Percentiles rank a stretch among this genome's conserved stretches.
phyloP scores from a whole-genome alignment of 1,284 basidiomycete species.

The Cutaneotrichosporon mucoides region DNA sequence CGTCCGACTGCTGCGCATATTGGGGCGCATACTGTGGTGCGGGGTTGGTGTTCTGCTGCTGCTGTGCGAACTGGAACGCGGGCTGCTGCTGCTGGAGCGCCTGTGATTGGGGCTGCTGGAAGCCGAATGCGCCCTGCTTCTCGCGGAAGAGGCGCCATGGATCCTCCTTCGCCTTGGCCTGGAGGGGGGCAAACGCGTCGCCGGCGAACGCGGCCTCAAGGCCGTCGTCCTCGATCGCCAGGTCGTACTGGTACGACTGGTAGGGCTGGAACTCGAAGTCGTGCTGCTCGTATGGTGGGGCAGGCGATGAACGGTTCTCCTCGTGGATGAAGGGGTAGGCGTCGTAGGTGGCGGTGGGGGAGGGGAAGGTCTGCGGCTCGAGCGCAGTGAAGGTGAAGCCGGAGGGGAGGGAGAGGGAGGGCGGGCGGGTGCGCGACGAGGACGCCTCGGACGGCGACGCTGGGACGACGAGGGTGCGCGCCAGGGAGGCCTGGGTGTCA shows the following conservation, averaged over 20 bases:
- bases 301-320: background rate
- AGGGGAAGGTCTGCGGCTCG: constrained; percentile 11
- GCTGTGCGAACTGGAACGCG: background rate
- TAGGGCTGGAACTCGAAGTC: background rate
- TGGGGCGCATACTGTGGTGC: background rate
- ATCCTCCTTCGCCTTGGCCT: background rate
- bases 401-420: constrained; percentile 2
- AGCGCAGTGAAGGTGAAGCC: background rate
- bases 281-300: background rate
- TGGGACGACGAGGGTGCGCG: constrained; percentile 17
- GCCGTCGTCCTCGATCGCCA: constrained; percentile 9
- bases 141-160: background rate
- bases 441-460: constrained; percentile 9
- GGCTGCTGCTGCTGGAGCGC: background rate
- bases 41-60: background rate
- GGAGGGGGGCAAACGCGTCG: constrained; percentile 16
- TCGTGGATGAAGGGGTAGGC: constrained; percentile 1
- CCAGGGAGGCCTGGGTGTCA: constrained; percentile 12
- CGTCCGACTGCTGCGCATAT: background rate
- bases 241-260: background rate
- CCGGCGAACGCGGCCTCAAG: constrained; percentile 19
- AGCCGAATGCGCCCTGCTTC: background rate
- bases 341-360: constrained; percentile 2
- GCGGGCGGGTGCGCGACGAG: constrained; percentile 1
- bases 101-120: background rate